phyloP scores from a whole-genome alignment of 1,139 yeast genomes.

The Taphrina pruni region DNA sequence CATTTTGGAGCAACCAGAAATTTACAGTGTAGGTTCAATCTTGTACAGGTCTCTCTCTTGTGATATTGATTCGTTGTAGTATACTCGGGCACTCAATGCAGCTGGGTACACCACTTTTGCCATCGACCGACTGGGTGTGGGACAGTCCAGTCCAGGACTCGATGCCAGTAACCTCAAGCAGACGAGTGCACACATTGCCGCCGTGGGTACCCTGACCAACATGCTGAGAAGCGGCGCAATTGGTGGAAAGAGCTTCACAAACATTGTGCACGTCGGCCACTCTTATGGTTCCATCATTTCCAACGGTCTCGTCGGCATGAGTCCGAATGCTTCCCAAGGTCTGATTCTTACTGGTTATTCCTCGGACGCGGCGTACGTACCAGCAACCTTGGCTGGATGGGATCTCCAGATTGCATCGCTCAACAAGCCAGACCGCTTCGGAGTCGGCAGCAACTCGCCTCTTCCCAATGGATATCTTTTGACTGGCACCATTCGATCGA shows the following conservation, averaged over 20 bases:
- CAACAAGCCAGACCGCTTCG: slow-evolving; percentile 29
- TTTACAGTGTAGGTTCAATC: slow-evolving; percentile 2
- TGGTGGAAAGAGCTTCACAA: slow-evolving; percentile 6
- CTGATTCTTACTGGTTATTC: slow-evolving; percentile 35
- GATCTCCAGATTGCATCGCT: slow-evolving; percentile 24
- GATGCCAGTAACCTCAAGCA: slow-evolving; percentile 11
- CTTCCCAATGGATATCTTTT: slow-evolving; percentile 23
- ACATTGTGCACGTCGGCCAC: slow-evolving; percentile 37
- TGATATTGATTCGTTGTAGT: neutral
- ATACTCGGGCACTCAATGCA: slow-evolving; percentile 14
- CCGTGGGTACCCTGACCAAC: slow-evolving; percentile 11
- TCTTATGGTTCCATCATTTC: slow-evolving; percentile 38
- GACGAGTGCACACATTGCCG: slow-evolving; percentile 33
- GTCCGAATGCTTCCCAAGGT: slow-evolving; percentile 27
- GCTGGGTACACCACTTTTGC: slow-evolving; percentile 37
- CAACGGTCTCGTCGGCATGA: slow-evolving; percentile 30
- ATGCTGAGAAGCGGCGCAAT: slow-evolving; percentile 17
- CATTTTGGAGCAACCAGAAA: slow-evolving; percentile 25
- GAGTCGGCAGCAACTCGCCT: slow-evolving; percentile 8
- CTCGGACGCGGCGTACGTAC: slow-evolving; percentile 20
- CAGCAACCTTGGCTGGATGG: slow-evolving; percentile 32
- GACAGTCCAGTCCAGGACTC: slow-evolving; percentile 14
- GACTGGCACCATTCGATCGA: neutral
- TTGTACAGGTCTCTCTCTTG: neutral
- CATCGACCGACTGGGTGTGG: slow-evolving; percentile 35